A percentile compares a stretch with the other conserved stretches of the same genome.
Conservation (phyloP, 1,284 basidiomycete species). For the Tilletia walkeri region DNA sequence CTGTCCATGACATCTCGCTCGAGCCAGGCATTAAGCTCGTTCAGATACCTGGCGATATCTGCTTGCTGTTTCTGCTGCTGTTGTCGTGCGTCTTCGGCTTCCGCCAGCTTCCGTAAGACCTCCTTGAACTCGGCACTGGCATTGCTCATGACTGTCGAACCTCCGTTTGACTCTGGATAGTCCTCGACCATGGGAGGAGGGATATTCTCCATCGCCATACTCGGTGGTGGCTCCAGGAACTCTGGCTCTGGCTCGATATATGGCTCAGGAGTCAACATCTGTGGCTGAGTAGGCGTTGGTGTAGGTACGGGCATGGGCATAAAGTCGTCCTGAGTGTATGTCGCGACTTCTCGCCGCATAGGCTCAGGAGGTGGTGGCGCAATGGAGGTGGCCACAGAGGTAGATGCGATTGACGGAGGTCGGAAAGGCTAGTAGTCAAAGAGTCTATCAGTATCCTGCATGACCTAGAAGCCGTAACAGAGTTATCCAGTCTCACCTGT, state of each 20-base stretch:
- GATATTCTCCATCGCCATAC: not conserved
- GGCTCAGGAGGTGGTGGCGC: not conserved
- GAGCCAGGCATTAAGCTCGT: slow-evolving; percentile 48
- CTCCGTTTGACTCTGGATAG: slow-evolving; percentile 1
- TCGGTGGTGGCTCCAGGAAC: not conserved
- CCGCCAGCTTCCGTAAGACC: slow-evolving; percentile 37
- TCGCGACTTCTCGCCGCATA: slow-evolving; percentile 3
- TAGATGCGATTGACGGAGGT: slow-evolving; percentile 1
- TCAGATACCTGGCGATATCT: slow-evolving; percentile 48
- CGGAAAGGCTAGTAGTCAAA: not conserved
- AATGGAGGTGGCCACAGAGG: not conserved
- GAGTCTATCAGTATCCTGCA: not conserved
- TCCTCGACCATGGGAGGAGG: slow-evolving; percentile 18
- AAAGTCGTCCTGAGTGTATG: slow-evolving; percentile 15
- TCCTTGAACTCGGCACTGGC: slow-evolving; percentile 31
- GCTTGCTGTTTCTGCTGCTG: slow-evolving; percentile 40
- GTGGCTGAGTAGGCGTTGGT: not conserved
- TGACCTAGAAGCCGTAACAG: not conserved
- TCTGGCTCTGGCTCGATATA: no score
- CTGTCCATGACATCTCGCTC: slow-evolving; percentile 44
- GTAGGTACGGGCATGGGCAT: slow-evolving; percentile 1
- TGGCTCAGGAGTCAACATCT: no score
- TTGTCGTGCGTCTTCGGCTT: slow-evolving; percentile 39
- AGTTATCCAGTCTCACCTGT: not conserved
- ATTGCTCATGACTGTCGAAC: slow-evolving; percentile 4